phyloP scores from a whole-genome alignment of 2,329 filamentous ascomycete genomes.

The Clonostachys sp. region DNA sequence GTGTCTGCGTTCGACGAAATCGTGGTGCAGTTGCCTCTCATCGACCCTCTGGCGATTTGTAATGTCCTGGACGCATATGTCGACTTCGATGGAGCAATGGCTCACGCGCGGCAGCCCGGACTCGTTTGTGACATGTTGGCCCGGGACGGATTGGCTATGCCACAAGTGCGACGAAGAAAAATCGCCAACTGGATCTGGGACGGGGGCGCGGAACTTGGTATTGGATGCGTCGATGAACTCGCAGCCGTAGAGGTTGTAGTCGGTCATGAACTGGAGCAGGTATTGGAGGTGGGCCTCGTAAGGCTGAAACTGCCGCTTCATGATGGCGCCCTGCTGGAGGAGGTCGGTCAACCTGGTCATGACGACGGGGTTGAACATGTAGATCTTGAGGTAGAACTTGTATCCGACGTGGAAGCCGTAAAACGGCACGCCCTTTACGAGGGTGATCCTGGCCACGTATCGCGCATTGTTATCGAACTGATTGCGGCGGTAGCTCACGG shows the following conservation, averaged over 20 bases:
- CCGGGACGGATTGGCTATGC: conserved; percentile 70
- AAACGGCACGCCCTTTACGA: conserved; percentile 91
- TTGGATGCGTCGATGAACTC: conserved; percentile 73
- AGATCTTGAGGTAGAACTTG: conserved; percentile 87
- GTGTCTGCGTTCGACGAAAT: conserved; percentile 70
- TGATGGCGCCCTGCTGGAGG: conserved; percentile 79
- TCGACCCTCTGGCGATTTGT: conserved; percentile 73
- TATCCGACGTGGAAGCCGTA: conserved; percentile 96
- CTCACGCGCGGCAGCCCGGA: conserved; percentile 67
- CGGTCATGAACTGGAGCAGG: conserved; percentile 93
- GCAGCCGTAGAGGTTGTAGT: conserved; percentile 96
- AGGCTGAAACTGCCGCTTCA: conserved; percentile 81
- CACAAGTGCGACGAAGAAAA: conserved; percentile 63
- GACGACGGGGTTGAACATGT: conserved; percentile 80
- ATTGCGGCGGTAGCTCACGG: conserved; percentile 78
- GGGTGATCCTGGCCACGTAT: conserved; percentile 85
- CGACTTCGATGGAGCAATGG: conserved; percentile 85
- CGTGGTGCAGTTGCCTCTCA: conserved; percentile 77
- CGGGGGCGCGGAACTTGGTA: conserved; percentile 68
- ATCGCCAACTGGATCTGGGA: conserved; percentile 65
- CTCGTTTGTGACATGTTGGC: conserved; percentile 45
- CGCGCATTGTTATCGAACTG: conserved; percentile 58
- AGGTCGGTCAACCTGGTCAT: conserved; percentile 87
- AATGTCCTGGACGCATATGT: conserved; percentile 85
- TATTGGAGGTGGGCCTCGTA: conserved; percentile 94